Evolutionary conservation across 768 basidiomycete genomes (phyloP), one percentile per base, ranked within the genome.

Genomic region (Lanmaoa pseudosensibilis): DNA sequence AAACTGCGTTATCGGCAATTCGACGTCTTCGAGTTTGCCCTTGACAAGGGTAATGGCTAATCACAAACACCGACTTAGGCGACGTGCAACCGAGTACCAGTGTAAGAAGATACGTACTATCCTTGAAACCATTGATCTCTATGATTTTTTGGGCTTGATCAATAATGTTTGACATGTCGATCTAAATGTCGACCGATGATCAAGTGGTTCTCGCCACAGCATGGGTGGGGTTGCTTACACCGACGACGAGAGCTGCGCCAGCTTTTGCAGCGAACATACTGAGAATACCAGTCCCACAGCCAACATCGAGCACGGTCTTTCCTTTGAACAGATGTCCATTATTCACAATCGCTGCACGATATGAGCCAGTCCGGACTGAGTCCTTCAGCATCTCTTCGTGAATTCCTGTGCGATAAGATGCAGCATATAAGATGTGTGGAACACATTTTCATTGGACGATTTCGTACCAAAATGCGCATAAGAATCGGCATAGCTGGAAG

Each of bases 371-470:
- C 59, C 97, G 88, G 63, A 99, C 94, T 38, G 79, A 76, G 75
- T 99, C 97, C 76, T 99, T 99, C 73, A 99, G 77, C 97, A 99
- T 99, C 78, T 99, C 97, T 77, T 98, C 95, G 72, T 98, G 95
- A 65, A 98, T 97, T 56, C 94, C 94, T 97, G 65, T 52, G 21
- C 37, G 12, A 59, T 32, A 25, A 56, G 21, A 60, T 18, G 23
- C 7, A 45, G 38, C 15, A 44, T 18, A 39, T 63, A 18, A 61
- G 60, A 53, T 49, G 37, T 5, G 49, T 38, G 18, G 19, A 52
- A 45, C 27, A 18, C 19, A 33, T 33, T 39, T 46, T 18, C 37
- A 23, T 12, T 59, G 37, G 34, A 44, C 10, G 50, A 71, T 54
- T 32, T 52, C 81, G 56, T 66, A 93, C 93, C 93, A 58, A 95